A percentile compares a stretch with the other conserved stretches of the same genome.
These are phyloP conservation scores for Blastomyces gilchristii DNA, from an alignment of 2,329 filamentous ascomycete species.

Conservation along the genomic window DNA sequence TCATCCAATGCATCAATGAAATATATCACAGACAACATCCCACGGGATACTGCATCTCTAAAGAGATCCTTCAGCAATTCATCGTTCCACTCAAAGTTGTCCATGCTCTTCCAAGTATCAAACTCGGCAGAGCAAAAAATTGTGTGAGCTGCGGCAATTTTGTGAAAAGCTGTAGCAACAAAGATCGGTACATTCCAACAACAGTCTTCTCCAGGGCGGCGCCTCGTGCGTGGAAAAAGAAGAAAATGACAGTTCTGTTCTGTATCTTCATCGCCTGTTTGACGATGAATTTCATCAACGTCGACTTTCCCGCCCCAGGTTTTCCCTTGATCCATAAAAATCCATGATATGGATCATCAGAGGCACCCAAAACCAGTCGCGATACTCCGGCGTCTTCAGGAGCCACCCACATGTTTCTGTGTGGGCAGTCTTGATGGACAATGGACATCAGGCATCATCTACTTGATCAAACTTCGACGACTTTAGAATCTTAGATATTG, in stretches of 20 bases:
- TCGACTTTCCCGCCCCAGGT: constrained; percentile 29
- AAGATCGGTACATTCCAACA: constrained; percentile 23
- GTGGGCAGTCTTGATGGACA: constrained; percentile 24
- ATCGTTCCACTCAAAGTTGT: constrained; percentile 11
- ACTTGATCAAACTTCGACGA: constrained; percentile 31
- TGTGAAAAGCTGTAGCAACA: constrained; percentile 22
- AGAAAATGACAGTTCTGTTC: constrained; percentile 14
- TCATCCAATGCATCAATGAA: constrained; percentile 42
- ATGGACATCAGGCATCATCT: constrained; percentile 31
- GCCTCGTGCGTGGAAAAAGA: constrained; percentile 25
- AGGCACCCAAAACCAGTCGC: constrained; percentile 28
- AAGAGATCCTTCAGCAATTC: constrained; percentile 17
- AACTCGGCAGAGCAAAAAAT: constrained; percentile 13
- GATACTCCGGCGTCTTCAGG: constrained; percentile 27
- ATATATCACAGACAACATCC: constrained; percentile 19
- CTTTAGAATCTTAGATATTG: background rate
- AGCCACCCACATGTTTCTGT: constrained; percentile 37
- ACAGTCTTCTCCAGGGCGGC: constrained; percentile 18
- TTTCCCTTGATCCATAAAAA: constrained; percentile 35
- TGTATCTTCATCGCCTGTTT: constrained; percentile 7
- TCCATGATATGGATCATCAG: constrained; percentile 19
- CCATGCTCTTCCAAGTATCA: background rate
- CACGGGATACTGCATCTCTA: constrained; percentile 13
- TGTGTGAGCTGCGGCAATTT: constrained; percentile 16
- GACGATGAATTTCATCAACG: constrained; percentile 26